Evolutionary conservation across 768 basidiomycete genomes (phyloP).

Genomic region (Exsudoporus frostii): DNA sequence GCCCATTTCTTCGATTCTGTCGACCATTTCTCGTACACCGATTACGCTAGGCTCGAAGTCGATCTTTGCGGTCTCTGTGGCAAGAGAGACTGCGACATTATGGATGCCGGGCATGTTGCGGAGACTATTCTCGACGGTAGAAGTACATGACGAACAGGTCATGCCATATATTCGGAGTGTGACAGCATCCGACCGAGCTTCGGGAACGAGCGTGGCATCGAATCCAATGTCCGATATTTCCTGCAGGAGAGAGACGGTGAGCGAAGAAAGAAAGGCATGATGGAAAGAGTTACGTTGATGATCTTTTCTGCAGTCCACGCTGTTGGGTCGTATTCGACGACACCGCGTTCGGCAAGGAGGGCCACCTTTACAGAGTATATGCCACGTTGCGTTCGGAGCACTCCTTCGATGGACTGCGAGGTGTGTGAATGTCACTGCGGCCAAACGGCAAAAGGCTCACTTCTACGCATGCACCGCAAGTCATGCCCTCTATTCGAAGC

Average conservation of each 20-base stretch:
- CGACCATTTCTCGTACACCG: slow-evolving; percentile 84
- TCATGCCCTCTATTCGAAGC: slow-evolving; percentile 85
- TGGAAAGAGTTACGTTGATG: slow-evolving; percentile 46
- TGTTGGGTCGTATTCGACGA: slow-evolving; percentile 83
- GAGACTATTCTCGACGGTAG: slow-evolving; percentile 71
- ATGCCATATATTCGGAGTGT: slow-evolving; percentile 86
- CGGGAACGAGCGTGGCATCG: slow-evolving; percentile 76
- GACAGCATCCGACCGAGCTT: slow-evolving; percentile 60
- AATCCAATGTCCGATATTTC: slow-evolving; percentile 94
- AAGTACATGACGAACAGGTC: slow-evolving; percentile 83
- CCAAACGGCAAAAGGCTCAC: slow-evolving; percentile 38
- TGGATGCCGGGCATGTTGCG: slow-evolving; percentile 68
- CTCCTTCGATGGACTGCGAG: slow-evolving; percentile 75
- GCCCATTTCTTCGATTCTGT: slow-evolving; percentile 82
- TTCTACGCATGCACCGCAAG: slow-evolving; percentile 86
- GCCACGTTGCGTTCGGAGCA: slow-evolving; percentile 81
- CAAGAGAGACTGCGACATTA: slow-evolving; percentile 68
- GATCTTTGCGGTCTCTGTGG: slow-evolving; percentile 72
- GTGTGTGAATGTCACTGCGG: not conserved
- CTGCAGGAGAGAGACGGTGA: slow-evolving; percentile 36
- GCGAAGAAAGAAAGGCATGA: not conserved
- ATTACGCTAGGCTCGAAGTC: slow-evolving; percentile 71
- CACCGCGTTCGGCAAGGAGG: slow-evolving; percentile 90
- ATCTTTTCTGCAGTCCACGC: slow-evolving; percentile 83
- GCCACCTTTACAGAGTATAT: slow-evolving; percentile 92